phyloP scores from a whole-genome alignment of 768 basidiomycete species.

The Hygrophoropsis aurantiaca region DNA sequence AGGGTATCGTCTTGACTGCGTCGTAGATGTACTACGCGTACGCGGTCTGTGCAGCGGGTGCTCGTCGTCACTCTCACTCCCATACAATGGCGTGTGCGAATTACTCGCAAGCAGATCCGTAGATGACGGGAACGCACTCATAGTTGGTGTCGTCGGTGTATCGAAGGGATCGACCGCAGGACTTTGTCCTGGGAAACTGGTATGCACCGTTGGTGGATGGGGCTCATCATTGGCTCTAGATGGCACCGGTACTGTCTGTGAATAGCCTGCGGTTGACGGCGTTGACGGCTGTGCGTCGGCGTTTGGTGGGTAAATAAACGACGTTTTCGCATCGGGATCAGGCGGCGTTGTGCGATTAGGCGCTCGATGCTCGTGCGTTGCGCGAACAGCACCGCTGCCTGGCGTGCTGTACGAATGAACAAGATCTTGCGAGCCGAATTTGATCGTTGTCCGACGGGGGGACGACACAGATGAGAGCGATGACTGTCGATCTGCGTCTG shows the following conservation, averaged over 20 bases:
- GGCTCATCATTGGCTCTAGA: slow-evolving; percentile 28
- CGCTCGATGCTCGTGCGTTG: slow-evolving; percentile 49
- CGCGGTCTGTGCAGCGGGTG: slow-evolving; percentile 22
- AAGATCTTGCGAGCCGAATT: slow-evolving; percentile 72
- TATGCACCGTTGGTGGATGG: slow-evolving; percentile 22
- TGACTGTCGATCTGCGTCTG: slow-evolving; percentile 42
- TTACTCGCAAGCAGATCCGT: slow-evolving; percentile 10
- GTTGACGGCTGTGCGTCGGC: slow-evolving; percentile 5
- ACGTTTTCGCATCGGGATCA: slow-evolving; percentile 12
- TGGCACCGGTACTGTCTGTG: slow-evolving; percentile 24
- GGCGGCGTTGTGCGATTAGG: slow-evolving; percentile 26
- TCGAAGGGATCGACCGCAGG: slow-evolving; percentile 25
- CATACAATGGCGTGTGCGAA: slow-evolving; percentile 8
- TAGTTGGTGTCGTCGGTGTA: slow-evolving; percentile 28
- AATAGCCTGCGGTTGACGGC: slow-evolving; percentile 1
- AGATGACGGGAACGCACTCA: slow-evolving; percentile 23
- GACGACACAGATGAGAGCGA: slow-evolving; percentile 15
- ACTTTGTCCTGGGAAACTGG: slow-evolving; percentile 6
- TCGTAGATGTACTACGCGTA: slow-evolving; percentile 39
- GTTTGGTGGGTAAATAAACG: slow-evolving; percentile 26
- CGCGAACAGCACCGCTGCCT: slow-evolving; percentile 45
- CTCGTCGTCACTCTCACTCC: slow-evolving; percentile 2
- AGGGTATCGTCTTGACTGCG: slow-evolving; percentile 50
- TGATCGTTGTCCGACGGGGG: slow-evolving; percentile 58
- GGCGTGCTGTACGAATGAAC: slow-evolving; percentile 72